Evolutionary conservation across 108 stramenopile genomes (phyloP).

Genomic region (Cyclostephanos tholiformis): DNA sequence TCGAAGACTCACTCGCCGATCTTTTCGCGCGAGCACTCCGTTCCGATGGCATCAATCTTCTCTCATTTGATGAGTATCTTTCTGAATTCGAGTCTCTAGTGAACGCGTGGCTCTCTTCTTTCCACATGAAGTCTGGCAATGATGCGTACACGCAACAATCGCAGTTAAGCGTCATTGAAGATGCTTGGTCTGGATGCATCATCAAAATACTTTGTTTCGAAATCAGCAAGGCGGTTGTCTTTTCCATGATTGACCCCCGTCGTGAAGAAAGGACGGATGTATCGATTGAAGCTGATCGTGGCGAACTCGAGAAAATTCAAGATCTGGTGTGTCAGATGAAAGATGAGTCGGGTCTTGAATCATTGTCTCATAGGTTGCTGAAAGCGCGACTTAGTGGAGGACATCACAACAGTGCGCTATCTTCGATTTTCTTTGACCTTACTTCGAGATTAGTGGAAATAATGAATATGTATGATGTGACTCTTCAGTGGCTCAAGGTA

Average conservation of each 20-base stretch:
- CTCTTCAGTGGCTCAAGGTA: slow-evolving; percentile 29
- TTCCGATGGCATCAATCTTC: neutral
- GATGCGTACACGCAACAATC: slow-evolving; percentile 3
- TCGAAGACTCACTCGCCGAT: slow-evolving; percentile 36
- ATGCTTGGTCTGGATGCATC: slow-evolving; percentile 37
- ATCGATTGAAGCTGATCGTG: neutral
- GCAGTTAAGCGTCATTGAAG: slow-evolving; percentile 11
- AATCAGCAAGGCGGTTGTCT: slow-evolving; percentile 19
- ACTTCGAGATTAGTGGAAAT: slow-evolving; percentile 30
- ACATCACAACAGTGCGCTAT: slow-evolving; percentile 11
- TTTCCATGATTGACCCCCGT: slow-evolving; percentile 20
- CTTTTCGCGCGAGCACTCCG: slow-evolving; percentile 26
- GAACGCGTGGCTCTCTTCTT: slow-evolving; percentile 34
- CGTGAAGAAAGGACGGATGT: neutral
- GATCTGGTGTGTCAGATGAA: slow-evolving; percentile 19
- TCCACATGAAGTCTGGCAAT: slow-evolving; percentile 9
- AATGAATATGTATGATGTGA: slow-evolving; percentile 21
- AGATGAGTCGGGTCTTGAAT: slow-evolving; percentile 32
- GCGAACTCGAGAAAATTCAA: slow-evolving; percentile 13
- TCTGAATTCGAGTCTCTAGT: slow-evolving; percentile 32
- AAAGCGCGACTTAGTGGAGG: slow-evolving; percentile 6
- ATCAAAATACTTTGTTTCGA: slow-evolving; percentile 42
- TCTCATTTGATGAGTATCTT: slow-evolving; percentile 17
- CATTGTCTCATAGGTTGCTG: slow-evolving; percentile 22
- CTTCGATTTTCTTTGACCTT: slow-evolving; percentile 36